phyloP scores from a whole-genome alignment of 202 grass and related monocot genomes.

The Brachypodium distachyon region DNA sequence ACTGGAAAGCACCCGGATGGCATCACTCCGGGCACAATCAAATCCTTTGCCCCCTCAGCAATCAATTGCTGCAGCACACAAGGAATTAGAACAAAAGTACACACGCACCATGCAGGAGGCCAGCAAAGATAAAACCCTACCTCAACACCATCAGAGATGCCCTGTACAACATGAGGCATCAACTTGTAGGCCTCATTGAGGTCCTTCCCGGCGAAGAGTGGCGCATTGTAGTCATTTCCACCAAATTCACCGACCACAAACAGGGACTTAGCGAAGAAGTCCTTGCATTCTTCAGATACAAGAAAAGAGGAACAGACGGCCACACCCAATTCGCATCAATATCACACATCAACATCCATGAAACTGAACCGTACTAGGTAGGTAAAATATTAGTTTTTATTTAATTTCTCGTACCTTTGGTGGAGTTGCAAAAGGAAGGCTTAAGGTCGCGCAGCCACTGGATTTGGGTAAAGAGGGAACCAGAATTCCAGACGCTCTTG shows the following conservation, averaged over 20 bases:
- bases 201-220: conserved; percentile 54
- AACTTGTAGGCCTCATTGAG: conserved; percentile 54
- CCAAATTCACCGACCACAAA: conserved; percentile 78
- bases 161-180: conserved; percentile 56
- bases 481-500: conserved; percentile 61
- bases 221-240: conserved; percentile 82
- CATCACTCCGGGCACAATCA: conserved; percentile 79
- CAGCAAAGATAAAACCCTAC: conserved; percentile 15
- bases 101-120: background rate
- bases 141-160: conserved; percentile 61
- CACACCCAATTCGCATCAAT: background rate
- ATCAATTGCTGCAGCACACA: conserved; percentile 52
- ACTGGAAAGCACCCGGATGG: conserved; percentile 84
- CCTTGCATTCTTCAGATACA: conserved; percentile 48
- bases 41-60: conserved; percentile 62
- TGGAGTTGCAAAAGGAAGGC: conserved; percentile 51
- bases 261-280: conserved; percentile 53
- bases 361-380: background rate
- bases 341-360: conserved; percentile 6
- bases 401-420: conserved; percentile 36
- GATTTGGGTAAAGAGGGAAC: conserved; percentile 71
- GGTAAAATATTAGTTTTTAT: background rate
- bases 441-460: conserved; percentile 78
- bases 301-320: background rate
- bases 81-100: background rate